Conservation (phyloP, 352 stramenopile species). For the Globisporangium radiosum region DNA sequence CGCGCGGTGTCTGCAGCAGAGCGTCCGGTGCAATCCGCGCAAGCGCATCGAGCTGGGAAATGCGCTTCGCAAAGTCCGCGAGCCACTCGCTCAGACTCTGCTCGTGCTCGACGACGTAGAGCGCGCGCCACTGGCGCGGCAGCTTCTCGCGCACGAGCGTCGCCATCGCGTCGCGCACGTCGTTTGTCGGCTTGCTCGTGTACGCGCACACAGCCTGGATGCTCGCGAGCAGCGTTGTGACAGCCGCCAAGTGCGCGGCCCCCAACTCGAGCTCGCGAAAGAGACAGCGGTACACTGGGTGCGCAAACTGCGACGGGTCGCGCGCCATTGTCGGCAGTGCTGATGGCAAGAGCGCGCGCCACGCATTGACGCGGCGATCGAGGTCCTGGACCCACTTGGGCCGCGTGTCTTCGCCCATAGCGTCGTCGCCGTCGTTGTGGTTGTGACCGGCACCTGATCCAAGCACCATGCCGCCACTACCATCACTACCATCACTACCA, state of each 20-base stretch:
- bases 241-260: slow-evolving; percentile 47
- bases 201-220: slow-evolving; percentile 79
- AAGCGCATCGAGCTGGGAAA: slow-evolving; percentile 58
- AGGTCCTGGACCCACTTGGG: slow-evolving; percentile 83
- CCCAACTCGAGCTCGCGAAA: slow-evolving; percentile 84
- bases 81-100: slow-evolving; percentile 80
- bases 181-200: slow-evolving; percentile 84
- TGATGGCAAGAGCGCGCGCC: slow-evolving; percentile 52
- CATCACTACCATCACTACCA: background rate
- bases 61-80: slow-evolving; percentile 65
- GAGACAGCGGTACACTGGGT: slow-evolving; percentile 91
- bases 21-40: slow-evolving; percentile 34
- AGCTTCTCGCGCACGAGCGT: slow-evolving; percentile 67
- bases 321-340: slow-evolving; percentile 36
- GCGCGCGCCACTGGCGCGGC: slow-evolving; percentile 41
- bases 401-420: slow-evolving; percentile 32
- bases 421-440: slow-evolving; percentile 16
- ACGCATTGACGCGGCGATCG: slow-evolving; percentile 52
- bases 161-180: slow-evolving; percentile 76
- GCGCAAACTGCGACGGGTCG: slow-evolving; percentile 55
- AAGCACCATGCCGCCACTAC: slow-evolving; percentile 33
- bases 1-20: slow-evolving; percentile 23
- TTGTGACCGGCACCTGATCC: slow-evolving; percentile 14
- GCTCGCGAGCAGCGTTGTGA: slow-evolving; percentile 59
- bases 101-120: slow-evolving; percentile 54